Evolutionary conservation across 805 yeast species (phyloP), one percentile per base, ranked within the genome.

Genomic region (Maudiozyma saulgeensis): DNA sequence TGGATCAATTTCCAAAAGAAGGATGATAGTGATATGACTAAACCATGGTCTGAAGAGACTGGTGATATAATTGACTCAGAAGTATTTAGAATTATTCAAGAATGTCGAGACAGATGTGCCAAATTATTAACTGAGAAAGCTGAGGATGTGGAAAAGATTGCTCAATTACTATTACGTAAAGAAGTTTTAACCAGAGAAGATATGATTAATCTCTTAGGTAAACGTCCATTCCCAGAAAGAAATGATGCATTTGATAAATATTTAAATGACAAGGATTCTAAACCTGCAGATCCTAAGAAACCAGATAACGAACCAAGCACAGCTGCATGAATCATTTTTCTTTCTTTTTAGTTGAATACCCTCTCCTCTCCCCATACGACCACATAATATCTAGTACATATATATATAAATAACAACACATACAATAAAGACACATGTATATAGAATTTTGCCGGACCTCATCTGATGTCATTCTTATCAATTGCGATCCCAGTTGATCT

Each of bases 151-250:
- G 90, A 81, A 54, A 72, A 79, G 53, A 90, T 95, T 40, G 99
- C 99, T 0, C 84, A 90, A 64, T 88, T 87, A 59, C 73, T 93
- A 53, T 76, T 91, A 60, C 69, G 75, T 49, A 89, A 91, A 66
- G 99, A 93, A 67, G 95, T 88, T 15, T 76, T 93, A 26, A 87
- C 96, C 4, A 80, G 99, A 66, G 95, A 87, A 58, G 99, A 93
- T 63, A 88, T 93, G 95, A 81, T 90, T 51, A 75, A 86, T 47
- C 65, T 93, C 47, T 69, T 93, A 44, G 99, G 99, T 12, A 84
- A 84, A 64, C 78, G 99, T 53, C 96, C 96, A 12, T 93, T 84
- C 75, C 84, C 87, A 21, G 96, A 89, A 64, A 82, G 79, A 54
- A 89, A 87, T 61, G 96, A 87, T 58, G 96, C 96, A 4, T 88